Conservation (phyloP, 768 basidiomycete species). For the Phanerochaete carnosa region DNA sequence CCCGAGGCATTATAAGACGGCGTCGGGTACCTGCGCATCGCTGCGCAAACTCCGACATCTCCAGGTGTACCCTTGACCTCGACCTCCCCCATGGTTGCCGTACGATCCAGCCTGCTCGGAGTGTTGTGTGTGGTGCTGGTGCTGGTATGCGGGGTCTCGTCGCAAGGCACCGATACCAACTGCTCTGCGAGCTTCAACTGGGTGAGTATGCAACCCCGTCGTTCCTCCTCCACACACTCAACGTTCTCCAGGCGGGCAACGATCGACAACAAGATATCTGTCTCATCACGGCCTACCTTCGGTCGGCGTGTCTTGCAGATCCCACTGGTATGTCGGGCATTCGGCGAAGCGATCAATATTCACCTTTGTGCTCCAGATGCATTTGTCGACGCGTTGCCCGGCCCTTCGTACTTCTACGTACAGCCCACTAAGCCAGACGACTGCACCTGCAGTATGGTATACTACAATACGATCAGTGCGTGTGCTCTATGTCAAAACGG, state of each 20-base stretch:
- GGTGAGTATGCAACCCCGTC: not conserved
- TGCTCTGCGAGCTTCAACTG: constrained; percentile 1
- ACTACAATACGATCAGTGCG: constrained; percentile 54
- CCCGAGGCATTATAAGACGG: not conserved
- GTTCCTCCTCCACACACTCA: not conserved
- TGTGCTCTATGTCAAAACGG: constrained; percentile 54
- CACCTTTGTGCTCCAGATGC: not conserved
- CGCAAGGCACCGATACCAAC: constrained; percentile 4
- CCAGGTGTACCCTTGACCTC: not conserved
- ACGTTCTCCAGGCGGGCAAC: not conserved
- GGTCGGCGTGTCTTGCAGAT: not conserved
- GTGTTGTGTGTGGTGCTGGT: not conserved
- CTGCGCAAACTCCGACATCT: not conserved
- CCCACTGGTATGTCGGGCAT: not conserved
- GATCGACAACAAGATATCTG: not conserved
- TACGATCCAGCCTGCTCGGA: not conserved
- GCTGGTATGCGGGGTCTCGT: not conserved
- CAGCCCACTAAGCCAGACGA: constrained; percentile 32
- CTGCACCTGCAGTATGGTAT: constrained; percentile 55
- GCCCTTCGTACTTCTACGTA: constrained; percentile 33
- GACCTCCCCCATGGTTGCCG: not conserved
- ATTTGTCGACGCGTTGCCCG: not conserved
- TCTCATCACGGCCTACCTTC: not conserved
- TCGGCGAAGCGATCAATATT: not conserved
- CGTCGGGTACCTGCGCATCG: not conserved